A percentile compares a stretch with the other conserved stretches of the same genome.
These are phyloP conservation scores for Fraxinus ornus DNA, from an alignment of 305 asterid species.

Conservation along the genomic window DNA sequence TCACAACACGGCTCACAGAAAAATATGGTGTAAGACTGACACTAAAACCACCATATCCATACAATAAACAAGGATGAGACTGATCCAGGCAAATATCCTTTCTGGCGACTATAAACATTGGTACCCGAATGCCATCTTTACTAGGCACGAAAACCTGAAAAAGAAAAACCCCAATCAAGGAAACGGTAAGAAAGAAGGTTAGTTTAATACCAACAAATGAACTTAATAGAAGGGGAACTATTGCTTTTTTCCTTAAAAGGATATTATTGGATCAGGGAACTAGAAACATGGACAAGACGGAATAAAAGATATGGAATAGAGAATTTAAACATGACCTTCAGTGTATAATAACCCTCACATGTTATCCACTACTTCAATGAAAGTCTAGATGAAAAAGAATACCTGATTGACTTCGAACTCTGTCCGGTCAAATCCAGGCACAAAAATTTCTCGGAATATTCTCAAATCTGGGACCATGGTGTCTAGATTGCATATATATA, in stretches of 20 bases:
- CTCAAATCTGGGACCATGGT: constrained; percentile 54
- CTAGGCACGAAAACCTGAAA: constrained; percentile 76
- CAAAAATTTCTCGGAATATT: constrained; percentile 67
- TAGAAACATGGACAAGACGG: not conserved
- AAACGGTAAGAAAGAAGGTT: not conserved
- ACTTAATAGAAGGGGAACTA: constrained; percentile 3
- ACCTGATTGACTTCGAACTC: constrained; percentile 76
- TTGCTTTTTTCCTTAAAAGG: constrained; percentile 7
- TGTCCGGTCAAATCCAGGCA: constrained; percentile 75
- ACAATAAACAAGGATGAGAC: constrained; percentile 82
- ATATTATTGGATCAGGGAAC: not conserved
- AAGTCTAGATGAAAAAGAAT: not conserved
- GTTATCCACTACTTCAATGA: not conserved
- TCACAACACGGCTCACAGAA: constrained; percentile 53
- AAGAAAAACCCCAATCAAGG: constrained; percentile 20
- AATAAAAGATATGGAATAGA: not conserved
- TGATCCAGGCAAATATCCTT: constrained; percentile 74
- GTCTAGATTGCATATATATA: constrained; percentile 67
- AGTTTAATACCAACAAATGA: not conserved
- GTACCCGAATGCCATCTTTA: constrained; percentile 74
- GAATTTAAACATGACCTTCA: not conserved
- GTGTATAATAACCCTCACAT: not conserved
- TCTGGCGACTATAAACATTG: constrained; percentile 74
- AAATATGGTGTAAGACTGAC: constrained; percentile 71
- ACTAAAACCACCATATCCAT: constrained; percentile 86